phyloP scores from a whole-genome alignment of 306 rosid species.

The Cucurbita ficifolia region DNA sequence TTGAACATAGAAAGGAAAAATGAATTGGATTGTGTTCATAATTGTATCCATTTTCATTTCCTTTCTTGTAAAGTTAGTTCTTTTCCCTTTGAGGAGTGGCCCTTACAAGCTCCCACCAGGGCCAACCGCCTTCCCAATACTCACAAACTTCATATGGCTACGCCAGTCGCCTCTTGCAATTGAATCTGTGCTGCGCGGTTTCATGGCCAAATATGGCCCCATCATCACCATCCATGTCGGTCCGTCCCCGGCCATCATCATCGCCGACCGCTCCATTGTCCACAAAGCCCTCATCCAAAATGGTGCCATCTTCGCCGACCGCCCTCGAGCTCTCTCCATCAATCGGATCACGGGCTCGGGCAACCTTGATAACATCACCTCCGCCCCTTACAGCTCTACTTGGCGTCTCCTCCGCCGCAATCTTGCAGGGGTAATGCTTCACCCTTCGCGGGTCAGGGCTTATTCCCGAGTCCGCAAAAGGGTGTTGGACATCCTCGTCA shows the following conservation, averaged over 20 bases:
- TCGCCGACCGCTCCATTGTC: slow-evolving; percentile 27
- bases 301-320: slow-evolving; percentile 23
- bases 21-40: neutral
- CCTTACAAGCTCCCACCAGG: neutral
- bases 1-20: neutral
- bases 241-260: slow-evolving; percentile 26
- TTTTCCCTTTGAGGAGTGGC: neutral
- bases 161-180: neutral
- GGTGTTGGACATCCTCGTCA: slow-evolving; percentile 11
- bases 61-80: neutral
- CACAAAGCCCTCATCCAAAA: slow-evolving; percentile 32
- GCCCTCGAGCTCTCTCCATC: slow-evolving; percentile 17
- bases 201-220: slow-evolving; percentile 18
- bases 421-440: slow-evolving; percentile 15
- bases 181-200: neutral
- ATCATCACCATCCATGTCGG: slow-evolving; percentile 34
- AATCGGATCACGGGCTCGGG: slow-evolving; percentile 10
- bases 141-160: neutral
- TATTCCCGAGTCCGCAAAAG: slow-evolving; percentile 25
- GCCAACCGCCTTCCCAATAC: neutral
- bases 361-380: slow-evolving; percentile 11
- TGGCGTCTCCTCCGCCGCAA: slow-evolving; percentile 40
- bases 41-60: neutral
- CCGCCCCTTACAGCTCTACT: slow-evolving; percentile 26
- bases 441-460: slow-evolving; percentile 17